Evolutionary conservation across 768 basidiomycete species (phyloP).

Genomic region (Guyanaporus albipodus): DNA sequence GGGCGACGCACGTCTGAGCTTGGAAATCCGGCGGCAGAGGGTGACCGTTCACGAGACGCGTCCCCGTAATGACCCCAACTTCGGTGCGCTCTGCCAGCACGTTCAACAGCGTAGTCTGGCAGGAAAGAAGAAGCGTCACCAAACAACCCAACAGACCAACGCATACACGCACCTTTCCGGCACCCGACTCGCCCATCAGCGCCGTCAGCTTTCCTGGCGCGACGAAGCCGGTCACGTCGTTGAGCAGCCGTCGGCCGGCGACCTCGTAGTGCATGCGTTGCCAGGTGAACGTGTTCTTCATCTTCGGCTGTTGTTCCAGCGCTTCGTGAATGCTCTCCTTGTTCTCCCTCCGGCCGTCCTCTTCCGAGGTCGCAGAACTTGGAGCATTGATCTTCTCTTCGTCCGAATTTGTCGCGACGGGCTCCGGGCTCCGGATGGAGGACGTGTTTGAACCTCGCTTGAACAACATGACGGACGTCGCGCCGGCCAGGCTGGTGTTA

Average conservation of each 20-base stretch:
- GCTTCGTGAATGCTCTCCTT: constrained; percentile 27
- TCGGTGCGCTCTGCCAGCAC: constrained; percentile 41
- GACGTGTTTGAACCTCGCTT: constrained; percentile 48
- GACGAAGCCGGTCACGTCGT: constrained; percentile 76
- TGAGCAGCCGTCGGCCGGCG: constrained; percentile 51
- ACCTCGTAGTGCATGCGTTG: constrained; percentile 66
- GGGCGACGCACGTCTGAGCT: constrained; percentile 45
- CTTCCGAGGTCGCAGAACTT: constrained; percentile 2
- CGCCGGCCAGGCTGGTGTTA: constrained; percentile 36
- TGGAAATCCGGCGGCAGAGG: constrained; percentile 46
- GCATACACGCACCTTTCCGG: constrained; percentile 37
- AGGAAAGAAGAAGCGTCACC: background rate
- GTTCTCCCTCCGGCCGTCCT: constrained; percentile 4
- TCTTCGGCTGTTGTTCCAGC: constrained; percentile 32
- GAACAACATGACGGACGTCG: constrained; percentile 54
- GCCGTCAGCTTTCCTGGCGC: constrained; percentile 78
- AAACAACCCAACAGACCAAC: background rate
- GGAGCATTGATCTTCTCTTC: constrained; percentile 27
- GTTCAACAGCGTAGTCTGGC: constrained; percentile 47
- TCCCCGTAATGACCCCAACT: constrained; percentile 38
- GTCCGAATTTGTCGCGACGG: constrained; percentile 21
- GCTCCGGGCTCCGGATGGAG: background rate
- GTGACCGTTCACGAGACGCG: constrained; percentile 44
- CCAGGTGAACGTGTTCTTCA: constrained; percentile 77
- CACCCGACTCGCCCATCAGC: constrained; percentile 64